Percentiles rank a stretch among this genome's conserved stretches.
Conservation (phyloP, 106 monocot genomes). For the Apostasia ramifera region DNA sequence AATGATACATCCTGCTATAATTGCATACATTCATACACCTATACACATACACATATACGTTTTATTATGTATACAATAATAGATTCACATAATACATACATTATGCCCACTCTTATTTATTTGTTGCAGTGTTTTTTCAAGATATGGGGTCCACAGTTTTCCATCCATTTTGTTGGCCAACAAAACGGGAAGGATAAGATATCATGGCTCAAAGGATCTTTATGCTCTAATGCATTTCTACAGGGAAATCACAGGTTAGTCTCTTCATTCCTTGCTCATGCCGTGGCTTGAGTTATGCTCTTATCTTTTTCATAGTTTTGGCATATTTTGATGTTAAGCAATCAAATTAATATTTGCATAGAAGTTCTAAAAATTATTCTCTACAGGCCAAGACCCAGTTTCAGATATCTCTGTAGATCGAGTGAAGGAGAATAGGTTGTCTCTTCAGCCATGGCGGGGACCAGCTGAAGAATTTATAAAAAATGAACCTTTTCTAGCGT, state of each 20-base stretch:
- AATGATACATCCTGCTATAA: background rate
- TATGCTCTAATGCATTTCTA: conserved; percentile 61
- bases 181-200: conserved; percentile 29
- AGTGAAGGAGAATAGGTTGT: background rate
- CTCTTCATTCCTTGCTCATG: background rate
- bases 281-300: no score
- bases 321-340: background rate
- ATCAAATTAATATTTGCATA: background rate
- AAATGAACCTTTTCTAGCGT: conserved; percentile 48
- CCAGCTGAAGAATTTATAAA: conserved; percentile 32
- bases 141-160: conserved; percentile 75
- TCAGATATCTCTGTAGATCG: conserved; percentile 32
- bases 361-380: background rate
- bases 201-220: conserved; percentile 61
- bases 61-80: background rate
- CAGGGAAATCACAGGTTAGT: conserved; percentile 53
- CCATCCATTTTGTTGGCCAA: conserved; percentile 64
- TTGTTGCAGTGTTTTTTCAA: conserved; percentile 62
- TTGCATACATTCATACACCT: background rate
- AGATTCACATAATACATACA: background rate
- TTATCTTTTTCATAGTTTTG: background rate
- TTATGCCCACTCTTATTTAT: background rate
- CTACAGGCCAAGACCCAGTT: conserved; percentile 56
- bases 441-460: conserved; percentile 9
- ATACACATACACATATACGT: background rate